Evolutionary conservation across 2,329 filamentous ascomycete genomes (phyloP), one percentile per base, ranked within the genome.

Genomic region (Hypoxylon sp.): DNA sequence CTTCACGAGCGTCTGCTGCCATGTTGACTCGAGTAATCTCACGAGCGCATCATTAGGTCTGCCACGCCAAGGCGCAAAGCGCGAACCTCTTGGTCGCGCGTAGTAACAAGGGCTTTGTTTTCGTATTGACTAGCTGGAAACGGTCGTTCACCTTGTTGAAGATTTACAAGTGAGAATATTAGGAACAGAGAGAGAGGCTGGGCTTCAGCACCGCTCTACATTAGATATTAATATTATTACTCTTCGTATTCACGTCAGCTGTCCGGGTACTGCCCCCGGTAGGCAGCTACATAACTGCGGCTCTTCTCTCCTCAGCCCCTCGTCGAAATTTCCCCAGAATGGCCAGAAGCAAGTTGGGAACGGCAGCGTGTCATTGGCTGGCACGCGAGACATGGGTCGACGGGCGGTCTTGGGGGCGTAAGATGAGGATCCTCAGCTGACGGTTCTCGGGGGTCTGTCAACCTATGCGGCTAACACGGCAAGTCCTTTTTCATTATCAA

Each of bases 391-490:
- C 24, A 57, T 35, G 20, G 43, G 49, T n/a, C n/a, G n/a, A 7
- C 7, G 8, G 26, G 26, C 26, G 11, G 56, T 42, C 50, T 57
- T 51, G 13, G 48, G 59, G 56, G 48, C 53, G 53, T 62, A 46
- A 63, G 41, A 60, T 60, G 56, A 63, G 49, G 56, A 63, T 63
- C 37, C 47, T 60, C 60, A 57, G 60, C 60, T 63, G 60, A 63
- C 48, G 20, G 11, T 20, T 45, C 35, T 45, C 42, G 29, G 47
- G 31, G 27, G 9, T 11, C 21, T 20, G 13, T 27, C 10, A 3
- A 24, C 3, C 9, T 20, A 21, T 35, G 42, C 57, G 51, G 57
- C 20, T 55, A 60, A 47, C 24, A 47, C 58, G 58, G 58, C 58
- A 56, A 17, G 15, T 10, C 7, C 26, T 18, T 17, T 23, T 11